Base-by-base conservation (phyloP, 306 rosid species). In the Medicago lupulina region DNA sequence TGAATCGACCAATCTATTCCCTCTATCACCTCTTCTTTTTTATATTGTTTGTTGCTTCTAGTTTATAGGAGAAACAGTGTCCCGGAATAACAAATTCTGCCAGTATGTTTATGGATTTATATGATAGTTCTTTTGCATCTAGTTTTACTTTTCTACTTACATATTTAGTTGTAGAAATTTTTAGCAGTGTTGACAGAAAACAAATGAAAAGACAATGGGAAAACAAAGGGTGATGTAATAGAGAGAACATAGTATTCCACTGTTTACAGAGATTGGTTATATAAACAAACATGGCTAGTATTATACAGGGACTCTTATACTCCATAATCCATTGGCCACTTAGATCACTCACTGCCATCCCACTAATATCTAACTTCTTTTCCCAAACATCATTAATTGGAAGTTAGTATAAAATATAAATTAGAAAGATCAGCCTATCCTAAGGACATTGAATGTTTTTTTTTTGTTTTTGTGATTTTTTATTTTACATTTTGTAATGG, bases 81-180 rank as follows among this genome's bases (percentile, higher is more conserved):
- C 50, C 25, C 40, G 6, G 13, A 19, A 34, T 31, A 25, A 40
- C n/a, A 73, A 14, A 70, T 77, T 73, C 21, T 67, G 38, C 64
- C 17, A 25, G n/a, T 18, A 39, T 62, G 25, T 18, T 59, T 50
- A 39, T 8, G 50, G 78, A 36, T 79, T 41, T 63, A 44, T 69
- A 47, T 71, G 66, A 55, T 19, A 47, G 46, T 49, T 60, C 25
- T 61, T 38, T 62, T 38, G 16, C 23, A 18, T 65, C 15, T 40
- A 16, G 43, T 72, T 79, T 72, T 19, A 79, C 7, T 25, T 64
- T 51, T 63, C 21, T 54, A 65, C 72, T 43, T 65, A 71, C 55
- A 70, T 60, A 72, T 41, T 54, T 41, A 36, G 60, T 43, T 2
- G 57, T 28, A 21, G 15, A 19, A 51, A 25, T 76, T 14, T 57